Evolutionary conservation across 2,329 filamentous ascomycete species (phyloP).

Genomic region (Claviceps paspali): DNA sequence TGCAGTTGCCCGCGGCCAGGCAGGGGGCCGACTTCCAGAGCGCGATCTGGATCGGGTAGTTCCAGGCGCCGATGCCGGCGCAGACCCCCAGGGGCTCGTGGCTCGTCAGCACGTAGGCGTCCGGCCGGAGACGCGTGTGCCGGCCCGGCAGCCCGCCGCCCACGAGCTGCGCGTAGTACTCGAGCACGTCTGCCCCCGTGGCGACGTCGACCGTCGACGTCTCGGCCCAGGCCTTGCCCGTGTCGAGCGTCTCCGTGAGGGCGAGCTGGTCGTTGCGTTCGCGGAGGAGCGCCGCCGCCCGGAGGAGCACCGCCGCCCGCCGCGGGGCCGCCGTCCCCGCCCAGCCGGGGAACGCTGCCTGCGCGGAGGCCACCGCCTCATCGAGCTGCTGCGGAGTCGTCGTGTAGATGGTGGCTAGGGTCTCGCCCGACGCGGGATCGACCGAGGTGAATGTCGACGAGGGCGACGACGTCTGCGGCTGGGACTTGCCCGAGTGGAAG

Average conservation of each 20-base stretch:
- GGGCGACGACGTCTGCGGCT: conserved; percentile 39
- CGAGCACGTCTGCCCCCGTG: conserved; percentile 71
- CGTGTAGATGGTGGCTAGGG: conserved; percentile 56
- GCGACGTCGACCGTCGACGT: conserved; percentile 71
- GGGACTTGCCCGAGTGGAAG: conserved; percentile 59
- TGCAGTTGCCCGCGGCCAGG: conserved; percentile 72
- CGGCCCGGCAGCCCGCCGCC: conserved; percentile 71
- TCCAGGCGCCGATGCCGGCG: conserved; percentile 80
- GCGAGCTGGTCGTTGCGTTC: conserved; percentile 68
- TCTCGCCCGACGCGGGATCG: conserved; percentile 55
- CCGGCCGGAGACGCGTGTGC: conserved; percentile 55
- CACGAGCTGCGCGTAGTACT: conserved; percentile 72
- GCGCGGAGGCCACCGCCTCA: conserved; percentile 54
- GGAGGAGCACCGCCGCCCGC: conserved; percentile 63
- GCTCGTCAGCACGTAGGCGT: conserved; percentile 70
- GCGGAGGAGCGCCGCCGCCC: conserved; percentile 59
- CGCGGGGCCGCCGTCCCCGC: conserved; percentile 58
- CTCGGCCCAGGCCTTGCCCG: conserved; percentile 73
- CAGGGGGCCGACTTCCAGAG: conserved; percentile 82
- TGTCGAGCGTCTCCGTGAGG: conserved; percentile 66
- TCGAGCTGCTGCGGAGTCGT: conserved; percentile 55
- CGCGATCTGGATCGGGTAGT: conserved; percentile 82
- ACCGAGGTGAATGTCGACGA: conserved; percentile 53
- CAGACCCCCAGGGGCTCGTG: conserved; percentile 75
- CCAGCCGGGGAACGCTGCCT: conserved; percentile 60